Evolutionary conservation across 441 rosid genomes (phyloP).

Genomic region (Pelargonium fulgidum): DNA sequence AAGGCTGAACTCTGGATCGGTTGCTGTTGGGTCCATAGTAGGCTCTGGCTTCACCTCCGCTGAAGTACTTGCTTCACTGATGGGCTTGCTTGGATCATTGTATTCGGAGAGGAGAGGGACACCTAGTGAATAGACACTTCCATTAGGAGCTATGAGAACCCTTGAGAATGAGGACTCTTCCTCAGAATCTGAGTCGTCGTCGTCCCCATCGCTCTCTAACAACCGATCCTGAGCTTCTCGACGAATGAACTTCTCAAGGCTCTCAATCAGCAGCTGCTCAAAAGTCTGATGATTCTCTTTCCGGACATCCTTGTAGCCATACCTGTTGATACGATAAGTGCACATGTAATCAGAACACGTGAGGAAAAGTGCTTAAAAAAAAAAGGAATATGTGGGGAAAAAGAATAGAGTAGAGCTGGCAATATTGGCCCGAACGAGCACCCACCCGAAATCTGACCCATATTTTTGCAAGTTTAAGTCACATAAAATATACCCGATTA

Average conservation of each 20-base stretch:
- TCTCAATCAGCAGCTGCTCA: conserved; percentile 92
- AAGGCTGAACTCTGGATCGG: conserved; percentile 76
- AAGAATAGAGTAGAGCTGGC: neutral
- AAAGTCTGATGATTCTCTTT: conserved; percentile 92
- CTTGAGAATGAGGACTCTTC: conserved; percentile 47
- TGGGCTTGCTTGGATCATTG: conserved; percentile 33
- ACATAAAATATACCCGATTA: too few relatives aligned
- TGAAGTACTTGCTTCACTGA: conserved; percentile 54
- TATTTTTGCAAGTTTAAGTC: too few relatives aligned
- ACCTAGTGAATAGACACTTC: conserved; percentile 78
- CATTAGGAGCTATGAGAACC: conserved; percentile 77
- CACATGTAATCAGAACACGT: conserved; percentile 6
- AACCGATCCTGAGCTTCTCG: conserved; percentile 91
- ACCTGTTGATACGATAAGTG: conserved; percentile 41
- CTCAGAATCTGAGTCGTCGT: conserved; percentile 61
- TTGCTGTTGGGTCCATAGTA: conserved; percentile 29
- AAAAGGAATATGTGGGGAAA: too few relatives aligned
- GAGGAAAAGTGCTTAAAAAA: too few relatives aligned
- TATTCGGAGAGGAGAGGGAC: conserved; percentile 74
- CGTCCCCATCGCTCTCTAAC: conserved; percentile 69
- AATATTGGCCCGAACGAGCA: too few relatives aligned
- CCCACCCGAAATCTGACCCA: too few relatives aligned
- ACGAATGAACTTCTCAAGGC: conserved; percentile 95
- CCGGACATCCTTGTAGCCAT: conserved; percentile 89
- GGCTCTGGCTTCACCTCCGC: conserved; percentile 32